Evolutionary conservation across 208 protist genomes (phyloP).

Genomic region (Trypanosoma rangeli): DNA sequence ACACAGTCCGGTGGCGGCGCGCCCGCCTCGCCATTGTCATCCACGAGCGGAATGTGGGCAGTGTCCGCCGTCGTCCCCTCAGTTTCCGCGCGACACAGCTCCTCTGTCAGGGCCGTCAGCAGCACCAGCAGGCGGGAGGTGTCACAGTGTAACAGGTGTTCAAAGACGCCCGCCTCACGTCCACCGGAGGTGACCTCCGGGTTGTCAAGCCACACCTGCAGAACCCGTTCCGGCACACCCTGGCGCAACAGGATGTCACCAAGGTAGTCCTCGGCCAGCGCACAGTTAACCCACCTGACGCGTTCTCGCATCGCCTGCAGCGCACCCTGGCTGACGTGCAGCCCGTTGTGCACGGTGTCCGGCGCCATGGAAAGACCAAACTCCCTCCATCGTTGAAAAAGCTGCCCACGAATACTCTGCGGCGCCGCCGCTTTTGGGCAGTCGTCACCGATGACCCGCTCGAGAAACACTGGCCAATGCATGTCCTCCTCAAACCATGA

Average conservation of each 20-base stretch:
- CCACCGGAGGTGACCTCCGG: slow-evolving; percentile 29
- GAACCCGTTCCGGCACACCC: slow-evolving; percentile 27
- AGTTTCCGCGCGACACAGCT: slow-evolving; percentile 16
- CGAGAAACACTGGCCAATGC: slow-evolving; percentile 39
- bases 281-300: slow-evolving; percentile 34
- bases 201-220: slow-evolving; percentile 40
- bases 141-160: slow-evolving; percentile 37
- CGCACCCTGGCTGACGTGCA: slow-evolving; percentile 56
- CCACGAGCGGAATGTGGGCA: slow-evolving; percentile 13
- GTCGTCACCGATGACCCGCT: slow-evolving; percentile 43
- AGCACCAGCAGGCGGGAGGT: slow-evolving; percentile 29
- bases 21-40: background rate
- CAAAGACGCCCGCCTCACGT: slow-evolving; percentile 39
- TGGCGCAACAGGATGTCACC: slow-evolving; percentile 36
- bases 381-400: slow-evolving; percentile 46
- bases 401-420: slow-evolving; percentile 46
- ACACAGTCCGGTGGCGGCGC: background rate
- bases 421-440: slow-evolving; percentile 34
- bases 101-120: slow-evolving; percentile 28
- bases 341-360: slow-evolving; percentile 55
- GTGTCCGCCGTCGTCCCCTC: background rate
- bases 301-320: slow-evolving; percentile 67
- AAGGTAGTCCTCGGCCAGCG: slow-evolving; percentile 37
- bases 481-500: slow-evolving; percentile 43
- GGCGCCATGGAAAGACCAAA: slow-evolving; percentile 50